phyloP scores from a whole-genome alignment of 257 asterid species.

The Lavandula angustifolia region DNA sequence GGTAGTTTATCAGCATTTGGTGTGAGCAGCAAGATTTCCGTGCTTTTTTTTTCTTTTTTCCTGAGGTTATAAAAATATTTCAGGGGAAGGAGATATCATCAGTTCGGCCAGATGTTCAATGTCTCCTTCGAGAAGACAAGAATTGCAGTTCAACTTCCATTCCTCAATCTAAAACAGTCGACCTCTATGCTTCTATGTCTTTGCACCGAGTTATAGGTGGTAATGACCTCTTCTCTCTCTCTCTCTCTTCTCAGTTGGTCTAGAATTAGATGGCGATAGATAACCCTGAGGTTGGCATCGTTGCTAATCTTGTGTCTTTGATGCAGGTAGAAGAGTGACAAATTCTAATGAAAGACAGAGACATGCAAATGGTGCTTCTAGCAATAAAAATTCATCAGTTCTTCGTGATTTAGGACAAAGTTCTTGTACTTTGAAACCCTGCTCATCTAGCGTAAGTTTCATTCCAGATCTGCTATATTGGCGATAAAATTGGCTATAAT shows the following conservation, averaged over 20 bases:
- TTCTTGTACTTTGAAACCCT: conserved; percentile 46
- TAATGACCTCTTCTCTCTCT: conserved; percentile 22
- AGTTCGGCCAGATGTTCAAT: conserved; percentile 67
- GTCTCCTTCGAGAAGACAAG: conserved; percentile 66
- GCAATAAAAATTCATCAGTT: conserved; percentile 34
- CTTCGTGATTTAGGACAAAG: conserved; percentile 41
- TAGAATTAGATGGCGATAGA: conserved; percentile 23
- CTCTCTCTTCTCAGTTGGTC: not conserved
- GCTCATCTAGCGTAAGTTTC: conserved; percentile 68
- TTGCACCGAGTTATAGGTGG: conserved; percentile 36
- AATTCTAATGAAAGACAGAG: conserved; percentile 42
- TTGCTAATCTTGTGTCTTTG: conserved; percentile 32
- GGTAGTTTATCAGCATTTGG: conserved; percentile 62
- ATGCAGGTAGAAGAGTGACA: conserved; percentile 44
- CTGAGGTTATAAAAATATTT: conserved; percentile 54
- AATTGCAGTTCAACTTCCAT: conserved; percentile 52
- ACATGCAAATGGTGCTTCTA: conserved; percentile 34
- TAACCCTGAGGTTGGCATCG: conserved; percentile 24
- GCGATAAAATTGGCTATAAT: conserved; percentile 17
- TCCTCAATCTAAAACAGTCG: conserved; percentile 33
- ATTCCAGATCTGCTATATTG: conserved; percentile 17
- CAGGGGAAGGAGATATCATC: conserved; percentile 52
- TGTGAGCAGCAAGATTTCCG: conserved; percentile 49
- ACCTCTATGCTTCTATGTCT: conserved; percentile 34
- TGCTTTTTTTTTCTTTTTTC: conserved; percentile 47